These are phyloP conservation scores for Phytophthora constricta DNA, from an alignment of 352 stramenopile species.

Conservation along the genomic window DNA sequence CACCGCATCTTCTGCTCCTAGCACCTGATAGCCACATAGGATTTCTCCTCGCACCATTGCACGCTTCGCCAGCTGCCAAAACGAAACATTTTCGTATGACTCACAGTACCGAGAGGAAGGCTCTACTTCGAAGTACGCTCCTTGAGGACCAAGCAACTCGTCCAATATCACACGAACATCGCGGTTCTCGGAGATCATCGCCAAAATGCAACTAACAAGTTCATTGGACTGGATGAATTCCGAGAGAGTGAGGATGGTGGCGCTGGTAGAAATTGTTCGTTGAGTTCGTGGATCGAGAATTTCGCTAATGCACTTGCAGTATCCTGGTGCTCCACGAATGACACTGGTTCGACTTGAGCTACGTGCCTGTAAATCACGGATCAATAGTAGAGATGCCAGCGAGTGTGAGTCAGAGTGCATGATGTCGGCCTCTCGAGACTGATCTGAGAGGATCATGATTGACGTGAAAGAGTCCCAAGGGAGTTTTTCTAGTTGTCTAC, in stretches of 20 bases:
- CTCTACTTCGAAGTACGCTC: constrained; percentile 79
- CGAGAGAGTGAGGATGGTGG: constrained; percentile 73
- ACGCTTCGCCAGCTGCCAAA: constrained; percentile 81
- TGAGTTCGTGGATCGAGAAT: constrained; percentile 90
- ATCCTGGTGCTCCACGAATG: too few species aligned
- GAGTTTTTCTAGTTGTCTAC: constrained; percentile 58
- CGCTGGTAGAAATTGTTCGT: constrained; percentile 78
- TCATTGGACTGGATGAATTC: constrained; percentile 92
- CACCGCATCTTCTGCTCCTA: constrained; percentile 54
- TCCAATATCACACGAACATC: constrained; percentile 85
- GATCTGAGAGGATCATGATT: constrained; percentile 74
- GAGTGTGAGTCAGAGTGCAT: constrained; percentile 82
- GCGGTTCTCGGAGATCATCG: constrained; percentile 88
- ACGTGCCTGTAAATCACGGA: constrained; percentile 70
- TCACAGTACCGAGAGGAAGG: constrained; percentile 67
- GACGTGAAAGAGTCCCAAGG: constrained; percentile 68
- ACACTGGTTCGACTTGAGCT: too few species aligned
- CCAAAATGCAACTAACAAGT: constrained; percentile 84
- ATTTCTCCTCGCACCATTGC: constrained; percentile 69
- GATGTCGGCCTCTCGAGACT: constrained; percentile 65
- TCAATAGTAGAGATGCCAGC: constrained; percentile 72
- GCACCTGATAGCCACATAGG: constrained; percentile 78
- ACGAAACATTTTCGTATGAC: constrained; percentile 59
- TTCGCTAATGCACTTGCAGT: constrained; percentile 89
- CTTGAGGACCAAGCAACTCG: constrained; percentile 71